Conservation (phyloP, 1,284 basidiomycete genomes). For the Cystobasidium slooffiae region DNA sequence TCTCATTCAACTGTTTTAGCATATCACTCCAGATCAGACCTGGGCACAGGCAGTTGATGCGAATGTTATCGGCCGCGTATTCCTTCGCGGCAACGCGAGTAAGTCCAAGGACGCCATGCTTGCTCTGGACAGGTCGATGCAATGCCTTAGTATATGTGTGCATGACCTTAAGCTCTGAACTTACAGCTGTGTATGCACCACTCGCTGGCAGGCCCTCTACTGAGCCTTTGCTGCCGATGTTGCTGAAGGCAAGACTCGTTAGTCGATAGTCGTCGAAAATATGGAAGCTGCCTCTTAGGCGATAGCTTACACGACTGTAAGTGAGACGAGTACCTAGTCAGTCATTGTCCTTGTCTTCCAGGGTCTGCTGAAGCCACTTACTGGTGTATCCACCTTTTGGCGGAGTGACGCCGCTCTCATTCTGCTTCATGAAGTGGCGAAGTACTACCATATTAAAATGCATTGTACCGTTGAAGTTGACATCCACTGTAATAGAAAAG, state of each 20-base stretch:
- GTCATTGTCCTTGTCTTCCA: neutral
- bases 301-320: neutral
- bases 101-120: slow-evolving; percentile 29
- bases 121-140: neutral
- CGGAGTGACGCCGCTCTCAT: slow-evolving; percentile 9
- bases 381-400: slow-evolving; percentile 43
- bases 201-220: slow-evolving; percentile 41
- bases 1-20: slow-evolving; percentile 36
- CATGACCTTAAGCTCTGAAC: neutral
- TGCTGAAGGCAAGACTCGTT: neutral
- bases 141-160: neutral
- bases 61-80: slow-evolving; percentile 36
- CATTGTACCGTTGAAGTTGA: slow-evolving; percentile 32
- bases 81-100: slow-evolving; percentile 39
- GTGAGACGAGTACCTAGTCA: neutral
- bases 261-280: too few species aligned
- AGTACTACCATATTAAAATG: slow-evolving; percentile 34
- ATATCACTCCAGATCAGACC: slow-evolving; percentile 37
- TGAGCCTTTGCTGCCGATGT: slow-evolving; percentile 40
- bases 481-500: slow-evolving; percentile 18
- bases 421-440: slow-evolving; percentile 41
- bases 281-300: too few species aligned
- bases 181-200: slow-evolving; percentile 38
- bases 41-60: slow-evolving; percentile 39
- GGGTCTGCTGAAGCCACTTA: neutral